phyloP scores from a whole-genome alignment of 345 rosid species.

The Gossypium turneri region DNA sequence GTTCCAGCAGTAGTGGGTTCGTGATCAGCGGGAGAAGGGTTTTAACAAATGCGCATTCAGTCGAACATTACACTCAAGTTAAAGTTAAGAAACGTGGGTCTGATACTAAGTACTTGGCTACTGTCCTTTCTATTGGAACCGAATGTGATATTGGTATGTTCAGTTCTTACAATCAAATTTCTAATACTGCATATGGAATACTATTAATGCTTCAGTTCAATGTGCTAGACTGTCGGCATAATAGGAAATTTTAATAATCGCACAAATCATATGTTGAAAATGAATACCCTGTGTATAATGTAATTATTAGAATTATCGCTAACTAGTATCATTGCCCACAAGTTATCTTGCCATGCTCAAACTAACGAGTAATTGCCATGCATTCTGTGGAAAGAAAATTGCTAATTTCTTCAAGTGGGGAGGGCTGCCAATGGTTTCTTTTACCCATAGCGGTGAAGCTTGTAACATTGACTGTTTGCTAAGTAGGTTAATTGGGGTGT shows the following conservation, averaged over 20 bases:
- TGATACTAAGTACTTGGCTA: constrained; percentile 62
- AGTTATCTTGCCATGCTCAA: not conserved
- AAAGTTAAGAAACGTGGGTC: constrained; percentile 64
- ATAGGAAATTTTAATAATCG: not conserved
- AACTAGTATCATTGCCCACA: not conserved
- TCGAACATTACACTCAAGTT: constrained; percentile 65
- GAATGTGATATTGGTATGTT: constrained; percentile 65
- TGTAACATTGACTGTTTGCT: not conserved
- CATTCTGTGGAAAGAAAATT: not conserved
- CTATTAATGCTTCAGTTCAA: not conserved
- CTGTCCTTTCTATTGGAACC: constrained; percentile 63
- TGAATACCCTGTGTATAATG: not conserved
- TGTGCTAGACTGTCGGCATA: not conserved
- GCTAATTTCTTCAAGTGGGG: not conserved
- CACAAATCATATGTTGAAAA: not conserved
- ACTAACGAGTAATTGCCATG: not conserved
- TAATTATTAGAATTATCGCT: not conserved
- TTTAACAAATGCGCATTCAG: constrained; percentile 67
- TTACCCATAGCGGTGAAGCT: not conserved
- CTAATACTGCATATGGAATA: not conserved
- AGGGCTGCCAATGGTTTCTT: not conserved
- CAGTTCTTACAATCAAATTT: not conserved
- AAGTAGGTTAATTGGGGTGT: not conserved
- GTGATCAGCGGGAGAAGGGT: constrained; percentile 49
- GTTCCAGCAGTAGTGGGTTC: constrained; percentile 65